A percentile compares a stretch with the other conserved stretches of the same genome.
phyloP scores from a whole-genome alignment of 2,329 filamentous ascomycete species.

The Colletotrichum sp. region DNA sequence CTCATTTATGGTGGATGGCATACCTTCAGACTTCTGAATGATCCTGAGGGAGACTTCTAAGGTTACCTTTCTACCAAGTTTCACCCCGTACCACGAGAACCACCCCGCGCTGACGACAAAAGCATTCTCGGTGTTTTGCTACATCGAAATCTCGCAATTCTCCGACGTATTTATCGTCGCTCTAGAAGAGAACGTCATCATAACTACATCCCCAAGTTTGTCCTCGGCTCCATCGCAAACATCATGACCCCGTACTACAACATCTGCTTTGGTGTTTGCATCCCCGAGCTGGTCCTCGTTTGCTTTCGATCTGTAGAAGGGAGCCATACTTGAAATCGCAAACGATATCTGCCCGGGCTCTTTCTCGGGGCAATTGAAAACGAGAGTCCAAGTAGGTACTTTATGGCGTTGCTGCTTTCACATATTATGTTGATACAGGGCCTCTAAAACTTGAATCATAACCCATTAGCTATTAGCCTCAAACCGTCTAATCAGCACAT shows the following conservation, averaged over 20 bases:
- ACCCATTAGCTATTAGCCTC: background rate
- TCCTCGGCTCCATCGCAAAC: background rate
- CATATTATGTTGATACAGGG: background rate
- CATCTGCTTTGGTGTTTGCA: background rate
- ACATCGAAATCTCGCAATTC: background rate
- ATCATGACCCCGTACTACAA: background rate
- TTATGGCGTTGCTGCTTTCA: background rate
- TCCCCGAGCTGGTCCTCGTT: background rate
- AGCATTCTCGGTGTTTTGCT: background rate
- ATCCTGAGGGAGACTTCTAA: background rate
- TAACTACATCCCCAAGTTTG: background rate
- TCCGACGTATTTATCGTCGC: background rate
- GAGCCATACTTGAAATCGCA: background rate
- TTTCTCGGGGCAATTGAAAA: background rate
- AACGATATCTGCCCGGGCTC: background rate
- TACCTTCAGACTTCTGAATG: background rate
- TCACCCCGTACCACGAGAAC: background rate
- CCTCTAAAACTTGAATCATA: background rate
- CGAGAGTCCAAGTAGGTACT: background rate
- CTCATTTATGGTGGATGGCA: background rate
- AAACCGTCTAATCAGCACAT: background rate
- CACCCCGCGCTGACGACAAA: background rate
- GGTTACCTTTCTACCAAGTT: background rate
- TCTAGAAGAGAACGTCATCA: background rate
- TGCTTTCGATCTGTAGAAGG: background rate